Percentiles rank a stretch among this genome's conserved stretches.
phyloP scores from a whole-genome alignment of 495 filamentous ascomycete genomes.

The Neurospora sp. region DNA sequence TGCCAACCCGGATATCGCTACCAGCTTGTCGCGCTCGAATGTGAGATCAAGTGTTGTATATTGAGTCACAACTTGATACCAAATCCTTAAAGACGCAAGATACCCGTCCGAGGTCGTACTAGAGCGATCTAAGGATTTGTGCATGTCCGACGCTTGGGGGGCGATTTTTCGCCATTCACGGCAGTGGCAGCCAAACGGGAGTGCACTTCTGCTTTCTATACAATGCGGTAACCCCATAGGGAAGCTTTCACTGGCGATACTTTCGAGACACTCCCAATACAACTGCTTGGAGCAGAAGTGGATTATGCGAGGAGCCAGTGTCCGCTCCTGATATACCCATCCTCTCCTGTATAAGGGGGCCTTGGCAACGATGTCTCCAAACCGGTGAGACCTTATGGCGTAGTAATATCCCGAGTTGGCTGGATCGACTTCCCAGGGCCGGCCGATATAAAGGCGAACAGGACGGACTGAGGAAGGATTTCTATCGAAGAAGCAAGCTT shows the following conservation, averaged over 20 bases:
- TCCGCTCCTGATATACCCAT: slow-evolving; percentile 2
- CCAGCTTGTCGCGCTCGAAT: not conserved
- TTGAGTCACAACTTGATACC: fast-evolving
- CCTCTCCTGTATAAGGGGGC: not conserved
- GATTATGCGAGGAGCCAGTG: not conserved
- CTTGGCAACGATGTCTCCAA: not conserved
- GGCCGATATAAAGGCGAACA: not conserved
- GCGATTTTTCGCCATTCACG: not conserved
- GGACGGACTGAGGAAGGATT: not conserved
- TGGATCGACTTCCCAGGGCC: no score
- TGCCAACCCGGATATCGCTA: not conserved
- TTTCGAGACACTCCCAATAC: not conserved
- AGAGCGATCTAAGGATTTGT: no score
- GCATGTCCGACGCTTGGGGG: no score
- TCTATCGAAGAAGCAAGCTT: not conserved
- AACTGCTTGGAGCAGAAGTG: not conserved
- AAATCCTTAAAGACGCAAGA: fast-evolving
- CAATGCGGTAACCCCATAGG: not conserved
- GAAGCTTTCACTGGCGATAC: not conserved
- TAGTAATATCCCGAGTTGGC: not conserved
- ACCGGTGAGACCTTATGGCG: not conserved
- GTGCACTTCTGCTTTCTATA: no score
- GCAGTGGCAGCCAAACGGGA: not conserved
- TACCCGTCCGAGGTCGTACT: no score
- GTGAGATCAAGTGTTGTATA: not conserved